Evolutionary conservation across 257 asterid species (phyloP).

Genomic region (Primulina huaijiensis): DNA sequence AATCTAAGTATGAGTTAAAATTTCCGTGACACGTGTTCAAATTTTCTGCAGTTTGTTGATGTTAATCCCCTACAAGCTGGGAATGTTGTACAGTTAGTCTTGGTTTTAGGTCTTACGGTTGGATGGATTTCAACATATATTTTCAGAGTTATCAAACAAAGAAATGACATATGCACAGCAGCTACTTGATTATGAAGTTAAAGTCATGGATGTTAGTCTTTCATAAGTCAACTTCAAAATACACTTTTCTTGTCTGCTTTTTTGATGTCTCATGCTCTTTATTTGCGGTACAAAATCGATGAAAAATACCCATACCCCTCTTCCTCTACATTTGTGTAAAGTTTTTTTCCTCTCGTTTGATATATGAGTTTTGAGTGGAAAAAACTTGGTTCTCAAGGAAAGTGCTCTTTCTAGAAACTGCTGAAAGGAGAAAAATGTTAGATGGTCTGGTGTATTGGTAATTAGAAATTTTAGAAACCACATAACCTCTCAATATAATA

Average conservation of each 20-base stretch:
- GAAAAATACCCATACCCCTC: neutral
- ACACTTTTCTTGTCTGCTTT: neutral
- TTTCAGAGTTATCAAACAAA: conserved; percentile 89
- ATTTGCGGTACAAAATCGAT: neutral
- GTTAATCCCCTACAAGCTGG: conserved; percentile 93
- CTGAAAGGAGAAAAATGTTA: neutral
- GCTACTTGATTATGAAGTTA: conserved; percentile 81
- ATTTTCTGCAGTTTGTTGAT: conserved; percentile 61
- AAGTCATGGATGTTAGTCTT: conserved; percentile 83
- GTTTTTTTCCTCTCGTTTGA: neutral
- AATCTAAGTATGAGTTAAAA: conserved; percentile 11
- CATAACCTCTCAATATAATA: neutral
- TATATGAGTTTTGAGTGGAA: neutral
- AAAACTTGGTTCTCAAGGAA: neutral
- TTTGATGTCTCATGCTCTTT: conserved; percentile 4
- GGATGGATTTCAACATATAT: conserved; percentile 97
- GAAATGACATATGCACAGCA: conserved; percentile 97
- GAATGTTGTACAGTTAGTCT: conserved; percentile 82
- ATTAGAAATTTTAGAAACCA: neutral
- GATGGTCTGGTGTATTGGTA: neutral
- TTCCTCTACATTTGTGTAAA: neutral
- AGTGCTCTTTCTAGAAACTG: neutral
- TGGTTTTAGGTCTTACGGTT: conserved; percentile 82
- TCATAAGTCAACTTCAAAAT: neutral
- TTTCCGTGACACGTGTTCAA: conserved; percentile 13